Conservation (phyloP, 352 stramenopile species). For the Globisporangium abappressorium region DNA sequence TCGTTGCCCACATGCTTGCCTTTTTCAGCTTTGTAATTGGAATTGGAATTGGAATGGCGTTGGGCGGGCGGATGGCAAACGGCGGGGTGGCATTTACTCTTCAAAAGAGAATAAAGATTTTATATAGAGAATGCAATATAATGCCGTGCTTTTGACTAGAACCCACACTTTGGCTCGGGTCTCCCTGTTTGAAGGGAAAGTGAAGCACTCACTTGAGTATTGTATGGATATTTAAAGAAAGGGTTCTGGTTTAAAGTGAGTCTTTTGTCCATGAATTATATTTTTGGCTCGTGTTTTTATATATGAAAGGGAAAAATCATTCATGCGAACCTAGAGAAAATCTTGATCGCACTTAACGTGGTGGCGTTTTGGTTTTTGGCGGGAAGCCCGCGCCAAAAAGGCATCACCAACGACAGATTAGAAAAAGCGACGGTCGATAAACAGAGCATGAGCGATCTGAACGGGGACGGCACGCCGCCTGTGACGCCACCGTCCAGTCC, state of each 20-base stretch:
- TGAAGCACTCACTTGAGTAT: not conserved
- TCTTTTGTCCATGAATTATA: not conserved
- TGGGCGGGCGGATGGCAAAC: slow-evolving; percentile 1
- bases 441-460: slow-evolving; percentile 2
- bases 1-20: slow-evolving; percentile 4
- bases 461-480: slow-evolving; percentile 36
- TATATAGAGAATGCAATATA: not conserved
- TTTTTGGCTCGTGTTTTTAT: not conserved
- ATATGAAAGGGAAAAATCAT: not conserved
- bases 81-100: not conserved
- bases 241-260: not conserved
- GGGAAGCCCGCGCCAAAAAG: not conserved
- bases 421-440: not conserved
- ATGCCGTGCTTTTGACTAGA: not conserved
- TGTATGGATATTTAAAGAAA: not conserved
- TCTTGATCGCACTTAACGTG: not conserved
- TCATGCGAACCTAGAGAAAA: not conserved
- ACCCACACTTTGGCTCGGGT: not conserved
- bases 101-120: not conserved
- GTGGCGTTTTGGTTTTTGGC: not conserved
- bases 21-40: not conserved
- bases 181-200: not conserved
- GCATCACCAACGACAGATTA: not conserved
- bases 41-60: not conserved
- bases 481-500: slow-evolving; percentile 65